Conservation (phyloP, 2,329 filamentous ascomycete genomes). For the Tolypocladium cylindrosporum region DNA sequence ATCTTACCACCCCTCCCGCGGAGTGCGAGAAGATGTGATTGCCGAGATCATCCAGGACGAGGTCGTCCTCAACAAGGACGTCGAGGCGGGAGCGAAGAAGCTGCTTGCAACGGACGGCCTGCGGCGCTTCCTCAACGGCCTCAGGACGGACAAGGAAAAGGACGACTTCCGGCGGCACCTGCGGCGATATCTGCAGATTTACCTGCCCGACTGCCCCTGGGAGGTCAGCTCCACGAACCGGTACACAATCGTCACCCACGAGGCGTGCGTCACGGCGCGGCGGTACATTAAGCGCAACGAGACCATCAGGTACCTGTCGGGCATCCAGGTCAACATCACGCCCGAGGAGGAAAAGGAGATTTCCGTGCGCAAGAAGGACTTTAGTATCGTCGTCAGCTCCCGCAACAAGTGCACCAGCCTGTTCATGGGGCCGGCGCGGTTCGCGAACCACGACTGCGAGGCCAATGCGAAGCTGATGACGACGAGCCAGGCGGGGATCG, state of each 20-base stretch:
- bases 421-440: constrained; percentile 89
- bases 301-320: constrained; percentile 80
- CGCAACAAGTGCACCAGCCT: constrained; percentile 83
- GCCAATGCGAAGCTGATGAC: constrained; percentile 86
- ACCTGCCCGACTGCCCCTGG: constrained; percentile 87
- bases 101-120: constrained; percentile 66
- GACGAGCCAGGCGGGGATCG: constrained; percentile 75
- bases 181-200: constrained; percentile 85
- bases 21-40: constrained; percentile 57
- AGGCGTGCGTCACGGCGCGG: constrained; percentile 78
- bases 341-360: constrained; percentile 81
- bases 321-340: constrained; percentile 87
- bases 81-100: constrained; percentile 58
- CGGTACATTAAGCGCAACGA: constrained; percentile 72
- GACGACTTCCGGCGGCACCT: constrained; percentile 81
- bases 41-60: constrained; percentile 50
- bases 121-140: constrained; percentile 54
- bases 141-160: constrained; percentile 69
- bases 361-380: constrained; percentile 76
- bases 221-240: constrained; percentile 88
- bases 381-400: constrained; percentile 92
- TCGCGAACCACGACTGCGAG: constrained; percentile 94
- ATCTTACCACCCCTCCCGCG: constrained; percentile 76
- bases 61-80: constrained; percentile 66
- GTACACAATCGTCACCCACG: constrained; percentile 83